These are phyloP conservation scores for Claviceps fusiformis DNA, from an alignment of 2,329 filamentous ascomycete genomes.

Conservation along the genomic window DNA sequence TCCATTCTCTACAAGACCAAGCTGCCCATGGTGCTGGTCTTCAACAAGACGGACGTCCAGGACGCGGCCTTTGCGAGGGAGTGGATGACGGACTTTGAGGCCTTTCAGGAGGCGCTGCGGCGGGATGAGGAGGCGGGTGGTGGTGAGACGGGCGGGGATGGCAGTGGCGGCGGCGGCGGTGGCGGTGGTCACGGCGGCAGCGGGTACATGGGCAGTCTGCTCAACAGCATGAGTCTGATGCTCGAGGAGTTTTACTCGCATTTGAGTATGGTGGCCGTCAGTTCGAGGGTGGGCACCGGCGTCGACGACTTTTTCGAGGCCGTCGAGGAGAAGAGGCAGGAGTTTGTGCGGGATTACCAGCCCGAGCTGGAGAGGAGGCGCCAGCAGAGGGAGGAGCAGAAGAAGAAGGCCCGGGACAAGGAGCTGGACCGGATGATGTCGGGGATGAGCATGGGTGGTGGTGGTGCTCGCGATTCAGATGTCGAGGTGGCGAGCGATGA, in stretches of 20 bases:
- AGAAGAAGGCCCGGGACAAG: constrained; percentile 56
- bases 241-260: constrained; percentile 96
- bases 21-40: constrained; percentile 94
- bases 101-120: constrained; percentile 76
- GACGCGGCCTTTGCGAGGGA: constrained; percentile 85
- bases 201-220: constrained; percentile 88
- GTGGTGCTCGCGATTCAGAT: constrained; percentile 29
- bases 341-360: constrained; percentile 83
- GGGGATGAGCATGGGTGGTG: constrained; percentile 52
- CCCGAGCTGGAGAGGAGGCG: constrained; percentile 76
- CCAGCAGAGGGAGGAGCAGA: constrained; percentile 61
- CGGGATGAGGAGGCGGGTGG: constrained; percentile 64
- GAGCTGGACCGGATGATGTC: constrained; percentile 91
- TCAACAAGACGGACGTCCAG: constrained; percentile 97
- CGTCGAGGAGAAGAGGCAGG: constrained; percentile 71
- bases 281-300: constrained; percentile 80
- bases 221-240: constrained; percentile 97
- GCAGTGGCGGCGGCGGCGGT: constrained; percentile 44
- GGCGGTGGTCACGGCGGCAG: constrained; percentile 57
- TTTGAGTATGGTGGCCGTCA: constrained; percentile 83
- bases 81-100: constrained; percentile 99
- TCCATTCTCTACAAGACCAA: constrained; percentile 98
- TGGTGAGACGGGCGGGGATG: constrained; percentile 51
- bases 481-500: constrained; percentile 46
- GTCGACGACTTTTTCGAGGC: constrained; percentile 89